Conservation (phyloP, 148 eudicot species). For the Polygonum maritimum region DNA sequence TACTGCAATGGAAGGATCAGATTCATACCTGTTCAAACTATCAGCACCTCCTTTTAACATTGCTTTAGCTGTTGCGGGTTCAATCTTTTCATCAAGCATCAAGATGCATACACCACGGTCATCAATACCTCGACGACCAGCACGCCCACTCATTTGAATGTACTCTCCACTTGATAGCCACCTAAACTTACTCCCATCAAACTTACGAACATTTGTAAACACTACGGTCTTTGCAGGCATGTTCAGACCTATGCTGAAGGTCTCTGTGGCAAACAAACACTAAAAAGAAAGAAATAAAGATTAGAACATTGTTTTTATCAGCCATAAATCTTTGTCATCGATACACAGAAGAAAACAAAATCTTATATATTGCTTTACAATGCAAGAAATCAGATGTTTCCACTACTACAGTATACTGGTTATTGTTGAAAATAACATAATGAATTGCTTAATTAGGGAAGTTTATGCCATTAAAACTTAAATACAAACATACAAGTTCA, state of each 20-base stretch:
- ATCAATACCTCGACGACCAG: constrained; percentile 99
- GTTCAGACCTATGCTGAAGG: constrained; percentile 95
- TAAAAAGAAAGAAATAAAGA: constrained; percentile 18
- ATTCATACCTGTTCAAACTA: constrained; percentile 74
- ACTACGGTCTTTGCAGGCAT: constrained; percentile 99
- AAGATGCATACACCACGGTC: constrained; percentile 95
- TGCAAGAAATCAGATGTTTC: background rate
- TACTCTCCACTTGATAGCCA: constrained; percentile 98
- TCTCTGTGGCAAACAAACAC: constrained; percentile 99
- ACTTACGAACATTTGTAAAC: constrained; percentile 94
- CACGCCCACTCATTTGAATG: constrained; percentile 99
- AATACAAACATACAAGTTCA: background rate
- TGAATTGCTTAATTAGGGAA: background rate
- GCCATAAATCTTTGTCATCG: background rate
- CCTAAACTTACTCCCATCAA: constrained; percentile 94
- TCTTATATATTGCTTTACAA: background rate
- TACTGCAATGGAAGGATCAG: background rate
- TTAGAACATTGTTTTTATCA: background rate
- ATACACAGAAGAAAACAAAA: background rate
- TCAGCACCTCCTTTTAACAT: constrained; percentile 98
- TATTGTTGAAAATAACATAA: background rate
- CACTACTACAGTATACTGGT: background rate
- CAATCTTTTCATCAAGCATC: constrained; percentile 98
- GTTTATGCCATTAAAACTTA: background rate
- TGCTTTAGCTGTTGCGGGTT: constrained; percentile 93